These are phyloP conservation scores for Gnaphalium uliginosum DNA, from an alignment of 129 eudicot species.

Conservation along the genomic window DNA sequence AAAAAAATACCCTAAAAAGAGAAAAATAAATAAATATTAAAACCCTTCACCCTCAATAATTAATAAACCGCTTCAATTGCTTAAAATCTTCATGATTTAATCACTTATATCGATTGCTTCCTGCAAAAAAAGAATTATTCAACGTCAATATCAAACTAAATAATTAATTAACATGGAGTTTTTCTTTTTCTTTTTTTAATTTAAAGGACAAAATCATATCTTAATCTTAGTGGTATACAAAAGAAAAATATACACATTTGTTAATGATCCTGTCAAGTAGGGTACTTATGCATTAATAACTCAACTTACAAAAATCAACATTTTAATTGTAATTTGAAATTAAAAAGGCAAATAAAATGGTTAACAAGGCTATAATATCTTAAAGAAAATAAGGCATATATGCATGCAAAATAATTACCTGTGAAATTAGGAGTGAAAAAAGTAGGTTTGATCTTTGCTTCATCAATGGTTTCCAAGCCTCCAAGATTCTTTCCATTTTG, in stretches of 20 bases:
- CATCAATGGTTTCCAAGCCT: constrained; percentile 66
- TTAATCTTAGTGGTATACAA: neutral
- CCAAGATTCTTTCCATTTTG: constrained; percentile 47
- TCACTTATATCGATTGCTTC: constrained; percentile 39
- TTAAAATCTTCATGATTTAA: neutral
- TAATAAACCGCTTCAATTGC: constrained; percentile 27
- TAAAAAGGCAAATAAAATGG: neutral
- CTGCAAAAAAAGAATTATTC: constrained; percentile 15
- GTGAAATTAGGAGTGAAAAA: constrained; percentile 32
- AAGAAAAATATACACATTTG: neutral
- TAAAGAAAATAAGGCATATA: neutral
- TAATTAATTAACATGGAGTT: no score
- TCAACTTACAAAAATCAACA: neutral
- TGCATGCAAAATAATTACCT: constrained; percentile 27
- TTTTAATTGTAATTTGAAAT: neutral
- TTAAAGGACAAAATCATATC: neutral
- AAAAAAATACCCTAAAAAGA: constrained; percentile 29
- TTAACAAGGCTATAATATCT: neutral
- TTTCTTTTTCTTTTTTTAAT: neutral
- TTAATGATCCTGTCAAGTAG: neutral
- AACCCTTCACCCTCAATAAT: constrained; percentile 22
- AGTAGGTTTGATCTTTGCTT: constrained; percentile 44
- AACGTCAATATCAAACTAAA: neutral
- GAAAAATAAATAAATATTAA: neutral
- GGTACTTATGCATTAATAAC: neutral